phyloP scores from a whole-genome alignment of 306 rosid genomes.

The Begonia masoniana region DNA sequence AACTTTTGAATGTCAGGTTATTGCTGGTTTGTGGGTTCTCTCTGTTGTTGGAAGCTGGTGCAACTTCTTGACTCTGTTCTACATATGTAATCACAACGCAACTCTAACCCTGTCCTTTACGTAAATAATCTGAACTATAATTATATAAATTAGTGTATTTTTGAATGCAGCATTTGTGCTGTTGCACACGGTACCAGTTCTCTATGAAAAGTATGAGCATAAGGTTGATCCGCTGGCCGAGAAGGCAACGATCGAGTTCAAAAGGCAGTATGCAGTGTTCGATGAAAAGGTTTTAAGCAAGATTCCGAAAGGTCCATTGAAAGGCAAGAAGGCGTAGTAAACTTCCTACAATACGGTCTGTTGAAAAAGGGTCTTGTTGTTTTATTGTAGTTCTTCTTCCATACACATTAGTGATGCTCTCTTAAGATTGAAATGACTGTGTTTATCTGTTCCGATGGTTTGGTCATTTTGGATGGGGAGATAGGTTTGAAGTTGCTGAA shows the following conservation, averaged over 20 bases:
- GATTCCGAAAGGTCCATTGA: slow-evolving; percentile 56
- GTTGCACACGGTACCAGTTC: slow-evolving; percentile 75
- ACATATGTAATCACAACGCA: slow-evolving; percentile 44
- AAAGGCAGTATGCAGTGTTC: slow-evolving; percentile 79
- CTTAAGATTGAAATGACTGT: background rate
- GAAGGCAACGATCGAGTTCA: slow-evolving; percentile 52
- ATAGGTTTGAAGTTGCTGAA: background rate
- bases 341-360: background rate
- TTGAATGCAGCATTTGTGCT: slow-evolving; percentile 56
- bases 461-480: no score
- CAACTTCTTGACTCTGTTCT: slow-evolving; percentile 87
- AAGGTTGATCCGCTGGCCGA: slow-evolving; percentile 66
- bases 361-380: background rate
- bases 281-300: slow-evolving; percentile 82
- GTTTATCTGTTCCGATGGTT: background rate
- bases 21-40: slow-evolving; percentile 80
- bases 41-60: slow-evolving; percentile 56
- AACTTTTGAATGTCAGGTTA: slow-evolving; percentile 26
- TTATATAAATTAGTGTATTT: slow-evolving; percentile 1
- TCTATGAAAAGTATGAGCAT: slow-evolving; percentile 80
- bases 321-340: slow-evolving; percentile 38
- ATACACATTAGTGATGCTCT: background rate
- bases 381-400: background rate
- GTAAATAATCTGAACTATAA: background rate
- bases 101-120: background rate